phyloP scores from a whole-genome alignment of 305 asterid genomes.

The Ajuga reptans region DNA sequence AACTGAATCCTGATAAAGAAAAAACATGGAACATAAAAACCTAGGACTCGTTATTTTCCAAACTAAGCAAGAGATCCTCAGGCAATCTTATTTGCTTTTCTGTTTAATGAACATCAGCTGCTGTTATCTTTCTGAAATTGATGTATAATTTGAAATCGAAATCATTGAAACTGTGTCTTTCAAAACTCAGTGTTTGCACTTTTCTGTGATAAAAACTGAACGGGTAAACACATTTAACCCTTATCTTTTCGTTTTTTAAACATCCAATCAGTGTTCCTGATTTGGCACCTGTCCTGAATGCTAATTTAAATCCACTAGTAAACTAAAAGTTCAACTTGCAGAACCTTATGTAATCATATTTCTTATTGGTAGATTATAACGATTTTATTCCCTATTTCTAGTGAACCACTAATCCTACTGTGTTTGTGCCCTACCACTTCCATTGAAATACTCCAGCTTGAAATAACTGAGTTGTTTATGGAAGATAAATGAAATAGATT shows the following conservation, averaged over 20 bases:
- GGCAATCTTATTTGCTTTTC: too few relatives aligned
- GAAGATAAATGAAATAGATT: not conserved
- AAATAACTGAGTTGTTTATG: not conserved
- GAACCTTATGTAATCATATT: not conserved
- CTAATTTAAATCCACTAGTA: not conserved
- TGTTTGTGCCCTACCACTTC: not conserved
- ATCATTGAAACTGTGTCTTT: too few relatives aligned
- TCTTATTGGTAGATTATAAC: not conserved
- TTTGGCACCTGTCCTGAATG: not conserved
- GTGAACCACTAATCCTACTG: not conserved
- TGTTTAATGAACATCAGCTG: too few relatives aligned
- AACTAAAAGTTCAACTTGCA: not conserved
- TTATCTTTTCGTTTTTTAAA: not conserved
- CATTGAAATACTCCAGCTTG: not conserved
- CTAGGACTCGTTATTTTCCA: too few relatives aligned
- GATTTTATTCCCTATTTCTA: not conserved
- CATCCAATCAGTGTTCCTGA: not conserved
- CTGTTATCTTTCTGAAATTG: too few relatives aligned
- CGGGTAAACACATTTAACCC: too few relatives aligned
- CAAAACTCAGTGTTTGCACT: too few relatives aligned
- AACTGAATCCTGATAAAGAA: too few relatives aligned
- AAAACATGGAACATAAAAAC: too few relatives aligned
- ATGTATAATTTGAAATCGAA: too few relatives aligned
- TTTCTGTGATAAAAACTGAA: too few relatives aligned
- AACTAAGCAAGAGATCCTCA: too few relatives aligned